phyloP scores from a whole-genome alignment of 371 early-diverging fungal genomes.

The Apophysomyces sp. region DNA sequence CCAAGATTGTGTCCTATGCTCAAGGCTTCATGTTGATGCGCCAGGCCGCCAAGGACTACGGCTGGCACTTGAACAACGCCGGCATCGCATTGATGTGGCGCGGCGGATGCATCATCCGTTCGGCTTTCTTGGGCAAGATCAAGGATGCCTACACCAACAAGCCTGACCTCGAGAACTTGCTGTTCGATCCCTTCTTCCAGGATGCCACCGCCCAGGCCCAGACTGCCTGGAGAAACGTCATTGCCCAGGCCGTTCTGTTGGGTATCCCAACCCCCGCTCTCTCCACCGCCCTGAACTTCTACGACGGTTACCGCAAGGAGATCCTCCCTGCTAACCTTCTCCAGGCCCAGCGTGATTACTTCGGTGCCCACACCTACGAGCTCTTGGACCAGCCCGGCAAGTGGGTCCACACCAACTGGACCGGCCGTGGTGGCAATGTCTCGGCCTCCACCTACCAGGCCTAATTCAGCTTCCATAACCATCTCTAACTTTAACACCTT shows the following conservation, averaged over 20 bases:
- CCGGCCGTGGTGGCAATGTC: conserved; percentile 83
- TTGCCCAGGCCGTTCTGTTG: conserved; percentile 75
- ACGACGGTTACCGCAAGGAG: conserved; percentile 93
- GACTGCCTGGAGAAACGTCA: conserved; percentile 89
- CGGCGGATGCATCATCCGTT: conserved; percentile 99
- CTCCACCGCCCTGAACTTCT: conserved; percentile 93
- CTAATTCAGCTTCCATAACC: conserved; percentile 27
- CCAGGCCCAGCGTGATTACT: conserved; percentile 98
- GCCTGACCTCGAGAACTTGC: conserved; percentile 83
- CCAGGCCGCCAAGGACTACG: conserved; percentile 89
- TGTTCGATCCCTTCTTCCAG: conserved; percentile 95
- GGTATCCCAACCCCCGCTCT: conserved; percentile 95
- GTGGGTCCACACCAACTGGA: conserved; percentile 97
- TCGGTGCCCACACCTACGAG: conserved; percentile 98
- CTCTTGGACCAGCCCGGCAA: conserved; percentile 75
- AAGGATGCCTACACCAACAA: conserved; percentile 90
- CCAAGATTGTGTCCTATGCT: conserved; percentile 98
- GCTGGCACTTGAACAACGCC: conserved; percentile 96
- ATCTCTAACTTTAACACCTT: too few relatives aligned
- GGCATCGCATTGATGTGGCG: conserved; percentile 99
- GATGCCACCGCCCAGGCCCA: conserved; percentile 83
- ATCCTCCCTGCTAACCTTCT: conserved; percentile 95
- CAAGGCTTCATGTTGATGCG: conserved; percentile 99
- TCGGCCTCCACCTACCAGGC: conserved; percentile 65
- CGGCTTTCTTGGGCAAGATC: conserved; percentile 94